Evolutionary conservation across 441 rosid species (phyloP).

Genomic region (Francoa sonchifolia): DNA sequence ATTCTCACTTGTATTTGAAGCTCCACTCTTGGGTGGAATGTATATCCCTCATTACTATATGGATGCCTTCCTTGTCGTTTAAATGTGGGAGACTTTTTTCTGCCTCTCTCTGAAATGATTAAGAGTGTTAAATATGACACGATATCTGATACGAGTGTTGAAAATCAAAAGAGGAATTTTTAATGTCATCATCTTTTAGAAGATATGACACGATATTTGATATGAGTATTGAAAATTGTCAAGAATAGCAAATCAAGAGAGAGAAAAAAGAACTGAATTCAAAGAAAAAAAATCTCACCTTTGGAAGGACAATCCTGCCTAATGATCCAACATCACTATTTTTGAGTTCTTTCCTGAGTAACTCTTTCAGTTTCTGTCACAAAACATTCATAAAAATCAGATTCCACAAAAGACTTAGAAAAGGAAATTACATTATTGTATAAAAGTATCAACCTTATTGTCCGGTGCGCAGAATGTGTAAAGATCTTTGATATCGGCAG

Average conservation of each 20-base stretch:
- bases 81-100: constrained; percentile 63
- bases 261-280: too few relatives aligned
- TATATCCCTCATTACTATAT: constrained; percentile 30
- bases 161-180: too few relatives aligned
- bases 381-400: background rate
- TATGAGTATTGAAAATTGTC: too few relatives aligned
- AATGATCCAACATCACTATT: constrained; percentile 11
- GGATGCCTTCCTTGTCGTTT: constrained; percentile 45
- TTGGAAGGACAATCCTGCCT: constrained; percentile 16
- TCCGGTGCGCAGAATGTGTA: background rate
- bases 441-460: constrained; percentile 1
- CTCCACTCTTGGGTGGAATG: constrained; percentile 35
- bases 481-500: background rate
- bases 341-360: constrained; percentile 10
- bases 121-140: background rate
- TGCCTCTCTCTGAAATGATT: constrained; percentile 41
- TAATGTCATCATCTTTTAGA: too few relatives aligned
- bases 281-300: constrained; percentile 11
- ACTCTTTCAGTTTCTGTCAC: constrained; percentile 6
- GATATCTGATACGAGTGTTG: too few relatives aligned
- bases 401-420: background rate
- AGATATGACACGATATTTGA: too few relatives aligned
- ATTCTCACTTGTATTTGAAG: constrained; percentile 65
- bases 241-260: too few relatives aligned
- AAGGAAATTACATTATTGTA: too few relatives aligned